Evolutionary conservation across 805 yeast genomes (phyloP).

Genomic region (Schizosaccharomyces pombe): DNA sequence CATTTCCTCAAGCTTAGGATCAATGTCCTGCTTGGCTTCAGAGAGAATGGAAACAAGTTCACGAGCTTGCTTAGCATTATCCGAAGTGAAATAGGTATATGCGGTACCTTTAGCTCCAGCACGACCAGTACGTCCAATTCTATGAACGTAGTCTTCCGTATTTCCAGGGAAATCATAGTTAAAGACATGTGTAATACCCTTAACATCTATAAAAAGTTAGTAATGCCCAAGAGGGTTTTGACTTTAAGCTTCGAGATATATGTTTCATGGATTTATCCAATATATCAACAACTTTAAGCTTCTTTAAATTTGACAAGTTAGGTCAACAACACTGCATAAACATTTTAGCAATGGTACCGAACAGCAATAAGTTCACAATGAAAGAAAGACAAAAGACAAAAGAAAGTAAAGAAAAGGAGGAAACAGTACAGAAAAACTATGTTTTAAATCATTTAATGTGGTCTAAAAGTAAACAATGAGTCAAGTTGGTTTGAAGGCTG

Average conservation of each 20-base stretch:
- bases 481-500: too few species aligned
- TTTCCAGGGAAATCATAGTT: slow-evolving; percentile 96
- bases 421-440: too few species aligned
- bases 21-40: slow-evolving; percentile 85
- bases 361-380: too few species aligned
- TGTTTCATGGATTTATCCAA: background rate
- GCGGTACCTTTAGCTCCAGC: slow-evolving; percentile 95
- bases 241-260: too few species aligned
- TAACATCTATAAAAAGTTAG: slow-evolving; percentile 44
- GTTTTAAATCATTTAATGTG: too few species aligned
- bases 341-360: too few species aligned
- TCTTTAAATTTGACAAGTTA: too few species aligned
- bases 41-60: slow-evolving; percentile 71
- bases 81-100: slow-evolving; percentile 75
- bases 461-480: too few species aligned
- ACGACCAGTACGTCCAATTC: slow-evolving; percentile 99
- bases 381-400: too few species aligned
- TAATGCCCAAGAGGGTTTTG: background rate
- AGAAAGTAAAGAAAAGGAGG: too few species aligned
- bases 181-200: slow-evolving; percentile 82
- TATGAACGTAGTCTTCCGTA: slow-evolving; percentile 92
- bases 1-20: slow-evolving; percentile 53
- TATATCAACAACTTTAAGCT: too few species aligned
- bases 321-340: too few species aligned
- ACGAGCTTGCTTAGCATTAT: slow-evolving; percentile 68